These are phyloP conservation scores for Collybia mongolica DNA, from an alignment of 768 basidiomycete genomes.

Conservation along the genomic window DNA sequence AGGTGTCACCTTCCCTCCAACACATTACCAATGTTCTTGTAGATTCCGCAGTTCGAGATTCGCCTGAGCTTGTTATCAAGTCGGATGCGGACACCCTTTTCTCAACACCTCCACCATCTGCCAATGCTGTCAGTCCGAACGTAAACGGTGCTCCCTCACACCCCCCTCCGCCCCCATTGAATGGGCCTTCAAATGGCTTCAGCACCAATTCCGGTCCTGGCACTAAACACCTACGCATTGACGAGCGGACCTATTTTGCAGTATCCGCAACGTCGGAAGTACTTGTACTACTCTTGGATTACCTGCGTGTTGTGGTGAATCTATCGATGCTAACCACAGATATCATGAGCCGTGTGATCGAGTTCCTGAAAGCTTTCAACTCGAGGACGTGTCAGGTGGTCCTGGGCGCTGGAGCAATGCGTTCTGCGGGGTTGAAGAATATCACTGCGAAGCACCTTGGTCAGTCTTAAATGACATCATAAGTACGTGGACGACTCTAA, in stretches of 20 bases:
- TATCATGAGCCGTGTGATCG: conserved; percentile 91
- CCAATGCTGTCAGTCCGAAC: neutral
- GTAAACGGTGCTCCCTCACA: neutral
- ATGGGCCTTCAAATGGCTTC: neutral
- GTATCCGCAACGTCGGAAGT: conserved; percentile 84
- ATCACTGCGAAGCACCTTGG: conserved; percentile 98
- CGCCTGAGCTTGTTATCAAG: conserved; percentile 57
- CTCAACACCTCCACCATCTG: conserved; percentile 9
- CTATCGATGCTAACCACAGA: conserved; percentile 89
- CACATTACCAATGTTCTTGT: conserved; percentile 71
- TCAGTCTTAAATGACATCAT: conserved; percentile 27
- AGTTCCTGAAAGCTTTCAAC: conserved; percentile 97
- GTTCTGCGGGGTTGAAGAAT: conserved; percentile 94
- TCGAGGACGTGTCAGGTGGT: conserved; percentile 98
- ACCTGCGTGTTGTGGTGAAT: conserved; percentile 85
- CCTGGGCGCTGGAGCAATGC: conserved; percentile 98
- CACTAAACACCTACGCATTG: conserved; percentile 70
- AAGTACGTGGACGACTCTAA: too few relatives aligned
- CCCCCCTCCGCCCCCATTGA: conserved; percentile 1
- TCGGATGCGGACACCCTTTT: conserved; percentile 19
- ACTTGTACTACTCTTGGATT: conserved; percentile 74
- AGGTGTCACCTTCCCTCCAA: conserved; percentile 69
- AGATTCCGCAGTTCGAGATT: conserved; percentile 80
- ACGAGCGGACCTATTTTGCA: conserved; percentile 81
- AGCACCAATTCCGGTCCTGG: conserved; percentile 20